Base-by-base conservation (phyloP, 306 rosid genomes). In the Dalbergia cochinchinensis region DNA sequence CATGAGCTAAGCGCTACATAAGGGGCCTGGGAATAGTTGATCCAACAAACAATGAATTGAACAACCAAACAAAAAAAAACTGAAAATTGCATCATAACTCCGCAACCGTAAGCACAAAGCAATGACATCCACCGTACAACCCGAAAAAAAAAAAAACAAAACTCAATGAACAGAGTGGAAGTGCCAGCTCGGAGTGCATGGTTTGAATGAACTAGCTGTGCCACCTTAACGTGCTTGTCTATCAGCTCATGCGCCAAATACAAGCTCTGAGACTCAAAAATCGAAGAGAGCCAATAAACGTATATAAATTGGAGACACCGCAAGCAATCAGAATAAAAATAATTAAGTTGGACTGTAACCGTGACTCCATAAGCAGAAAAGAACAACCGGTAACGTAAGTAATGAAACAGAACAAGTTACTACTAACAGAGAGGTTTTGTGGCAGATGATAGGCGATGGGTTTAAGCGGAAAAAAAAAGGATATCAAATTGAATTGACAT, bases 171-270 rank as follows among this genome's bases (percentile, higher is more conserved):
- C 59, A 51, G 7, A 57, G 20, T 6, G 12, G 35, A 74, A 57
- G 48, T 16, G 11, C 68, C 80, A 37, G 14, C 3, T 33, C 57
- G 41, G 74, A 54, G 53, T 19, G 47, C 41, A 48, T 31, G 51
- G 26, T 67, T 76, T 47, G 26, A 75, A 69, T 5, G 69, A 57
- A 50, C n/a, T 42, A 78, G 61, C 72, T 65, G 61, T 22, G 48
- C 34, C 54, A 37, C 69, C 51, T 16, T 83, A 31, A 33, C 45
- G 51, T 54, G 48, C 50, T 35, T 66, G n/a, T 55, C 66, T 58
- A 37, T 51, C 22, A 60, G 77, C 42, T 59, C 69, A 71, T 11
- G 58, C 19, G 59, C 44, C 3, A 70, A 33, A 7, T 2, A 42
- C 50, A 69, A 75, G 33, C 68, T 13, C 48, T 53, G 39, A 13